Percentiles rank a stretch among this genome's conserved stretches.
Conservation (phyloP, 305 asterid species). For the Fraxinus sp. region DNA sequence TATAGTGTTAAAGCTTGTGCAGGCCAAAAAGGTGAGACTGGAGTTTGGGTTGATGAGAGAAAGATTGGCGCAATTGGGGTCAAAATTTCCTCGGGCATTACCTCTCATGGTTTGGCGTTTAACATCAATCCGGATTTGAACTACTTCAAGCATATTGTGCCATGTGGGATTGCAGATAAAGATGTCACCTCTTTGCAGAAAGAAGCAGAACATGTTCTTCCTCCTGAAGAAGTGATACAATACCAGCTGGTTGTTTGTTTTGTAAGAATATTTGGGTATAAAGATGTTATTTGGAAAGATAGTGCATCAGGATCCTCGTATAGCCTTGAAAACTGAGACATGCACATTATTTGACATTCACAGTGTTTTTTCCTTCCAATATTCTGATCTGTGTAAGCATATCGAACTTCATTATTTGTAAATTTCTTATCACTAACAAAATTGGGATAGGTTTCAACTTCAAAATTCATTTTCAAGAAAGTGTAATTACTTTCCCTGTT, state of each 20-base stretch:
- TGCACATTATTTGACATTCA: not conserved
- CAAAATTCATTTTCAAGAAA: not conserved
- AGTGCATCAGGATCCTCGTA: slow-evolving; percentile 15
- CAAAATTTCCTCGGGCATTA: slow-evolving; percentile 67
- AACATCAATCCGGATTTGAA: slow-evolving; percentile 71
- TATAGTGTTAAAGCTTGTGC: slow-evolving; percentile 59
- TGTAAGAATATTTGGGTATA: slow-evolving; percentile 48
- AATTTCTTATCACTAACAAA: not conserved
- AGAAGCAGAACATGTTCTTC: slow-evolving; percentile 52
- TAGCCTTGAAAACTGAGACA: not conserved
- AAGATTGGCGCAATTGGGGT: slow-evolving; percentile 88
- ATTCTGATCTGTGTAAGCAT: not conserved
- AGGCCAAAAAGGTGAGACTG: slow-evolving; percentile 64
- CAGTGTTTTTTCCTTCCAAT: not conserved
- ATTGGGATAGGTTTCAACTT: not conserved
- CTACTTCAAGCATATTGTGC: slow-evolving; percentile 79
- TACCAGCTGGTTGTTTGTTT: slow-evolving; percentile 66
- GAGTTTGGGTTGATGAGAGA: slow-evolving; percentile 74
- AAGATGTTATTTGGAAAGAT: slow-evolving; percentile 43
- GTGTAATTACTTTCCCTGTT: not conserved
- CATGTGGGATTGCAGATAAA: slow-evolving; percentile 79
- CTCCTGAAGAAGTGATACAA: slow-evolving; percentile 54
- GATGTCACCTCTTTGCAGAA: slow-evolving; percentile 74
- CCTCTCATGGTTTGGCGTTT: slow-evolving; percentile 81
- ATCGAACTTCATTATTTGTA: not conserved